Evolutionary conservation across 306 rosid species (phyloP).

Genomic region (Quercus dentata): DNA sequence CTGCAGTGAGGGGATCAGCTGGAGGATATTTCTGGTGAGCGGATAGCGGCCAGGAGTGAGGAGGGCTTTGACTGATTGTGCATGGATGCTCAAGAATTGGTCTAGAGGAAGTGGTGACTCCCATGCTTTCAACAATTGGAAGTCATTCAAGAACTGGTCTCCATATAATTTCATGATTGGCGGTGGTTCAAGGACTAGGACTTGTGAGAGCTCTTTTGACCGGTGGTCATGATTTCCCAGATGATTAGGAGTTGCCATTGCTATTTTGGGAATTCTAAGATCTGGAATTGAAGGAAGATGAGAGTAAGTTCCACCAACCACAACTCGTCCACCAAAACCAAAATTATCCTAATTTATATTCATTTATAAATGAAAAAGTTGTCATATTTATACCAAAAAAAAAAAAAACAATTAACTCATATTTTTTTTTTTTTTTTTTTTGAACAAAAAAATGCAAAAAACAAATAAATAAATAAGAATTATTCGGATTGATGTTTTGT

Average conservation of each 20-base stretch:
- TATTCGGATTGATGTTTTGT: too few relatives aligned
- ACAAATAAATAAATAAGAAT: too few relatives aligned
- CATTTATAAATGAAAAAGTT: too few relatives aligned
- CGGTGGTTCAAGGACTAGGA: conserved; percentile 38
- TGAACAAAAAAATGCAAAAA: too few relatives aligned
- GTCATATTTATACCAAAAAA: too few relatives aligned
- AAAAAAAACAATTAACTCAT: too few relatives aligned
- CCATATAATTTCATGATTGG: background rate
- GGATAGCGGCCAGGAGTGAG: background rate
- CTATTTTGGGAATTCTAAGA: background rate
- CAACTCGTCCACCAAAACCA: too few relatives aligned
- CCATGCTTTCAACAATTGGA: conserved; percentile 25
- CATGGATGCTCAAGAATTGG: conserved; percentile 18
- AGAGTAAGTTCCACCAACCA: too few relatives aligned
- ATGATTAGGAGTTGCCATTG: conserved; percentile 15
- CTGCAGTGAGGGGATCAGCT: conserved; percentile 34
- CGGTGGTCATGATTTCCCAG: background rate
- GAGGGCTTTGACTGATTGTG: conserved; percentile 26
- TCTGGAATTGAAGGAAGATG: background rate
- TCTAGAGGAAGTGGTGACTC: conserved; percentile 26
- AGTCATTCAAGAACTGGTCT: conserved; percentile 25
- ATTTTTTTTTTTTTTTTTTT: too few relatives aligned
- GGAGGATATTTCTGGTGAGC: conserved; percentile 18
- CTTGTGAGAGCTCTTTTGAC: conserved; percentile 11
- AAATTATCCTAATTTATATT: too few relatives aligned